Evolutionary conservation across 768 basidiomycete species (phyloP).

Genomic region (Tricholoma bakamatsutake): DNA sequence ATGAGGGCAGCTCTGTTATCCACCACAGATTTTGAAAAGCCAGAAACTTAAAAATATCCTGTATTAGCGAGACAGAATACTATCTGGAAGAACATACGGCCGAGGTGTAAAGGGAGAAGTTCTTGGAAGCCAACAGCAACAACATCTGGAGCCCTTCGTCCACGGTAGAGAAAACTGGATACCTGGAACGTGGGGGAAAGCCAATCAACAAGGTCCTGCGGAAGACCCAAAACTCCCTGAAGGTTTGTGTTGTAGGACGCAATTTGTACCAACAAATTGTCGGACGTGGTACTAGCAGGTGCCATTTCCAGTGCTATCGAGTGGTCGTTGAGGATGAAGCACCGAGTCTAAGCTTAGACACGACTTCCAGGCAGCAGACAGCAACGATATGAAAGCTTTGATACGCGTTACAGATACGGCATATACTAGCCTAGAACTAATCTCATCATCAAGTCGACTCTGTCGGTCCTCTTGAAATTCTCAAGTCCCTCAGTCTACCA

Average conservation of each 20-base stretch:
- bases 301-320: neutral
- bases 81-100: slow-evolving; percentile 49
- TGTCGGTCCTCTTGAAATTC: slow-evolving; percentile 29
- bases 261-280: slow-evolving; percentile 63
- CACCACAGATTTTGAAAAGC: slow-evolving; percentile 66
- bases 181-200: slow-evolving; percentile 77
- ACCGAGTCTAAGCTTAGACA: neutral
- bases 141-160: slow-evolving; percentile 70
- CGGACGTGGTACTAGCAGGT: slow-evolving; percentile 6
- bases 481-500: slow-evolving; percentile 54
- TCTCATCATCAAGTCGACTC: neutral
- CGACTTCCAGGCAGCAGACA: neutral
- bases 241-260: slow-evolving; percentile 91
- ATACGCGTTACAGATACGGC: neutral
- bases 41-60: slow-evolving; percentile 52
- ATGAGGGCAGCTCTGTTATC: slow-evolving; percentile 67
- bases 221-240: slow-evolving; percentile 66
- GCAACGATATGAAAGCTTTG: neutral
- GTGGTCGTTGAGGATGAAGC: neutral
- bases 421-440: neutral
- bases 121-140: slow-evolving; percentile 94
- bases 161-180: slow-evolving; percentile 61
- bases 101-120: slow-evolving; percentile 82
- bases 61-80: neutral
- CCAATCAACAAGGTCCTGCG: slow-evolving; percentile 91